Evolutionary conservation across 768 basidiomycete species (phyloP), one percentile per base, ranked within the genome.

Genomic region (Sarcodon sp.): DNA sequence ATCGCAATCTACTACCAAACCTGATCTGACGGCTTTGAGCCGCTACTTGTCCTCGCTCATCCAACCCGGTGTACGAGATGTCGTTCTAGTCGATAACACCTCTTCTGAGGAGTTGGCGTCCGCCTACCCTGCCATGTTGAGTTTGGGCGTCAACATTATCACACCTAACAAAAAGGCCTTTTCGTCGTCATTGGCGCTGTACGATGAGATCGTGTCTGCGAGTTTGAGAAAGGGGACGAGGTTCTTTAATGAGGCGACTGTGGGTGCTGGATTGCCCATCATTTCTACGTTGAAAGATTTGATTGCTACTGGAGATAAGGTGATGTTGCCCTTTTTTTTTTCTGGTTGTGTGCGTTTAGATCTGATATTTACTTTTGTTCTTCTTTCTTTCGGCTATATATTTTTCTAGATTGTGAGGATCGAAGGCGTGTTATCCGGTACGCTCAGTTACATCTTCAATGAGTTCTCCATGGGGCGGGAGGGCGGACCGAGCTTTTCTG

Each of bases 111-210:
- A 69, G 11, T 77, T 98, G 15, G 93, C 94, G 1, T 68, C 69
- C 18, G 57, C 83, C 47, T 99, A 98, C 64, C 90, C 96, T 0
- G 65, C 67, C 35, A 85, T 92, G 67, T 66, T 98, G 39, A 67
- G 69, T 45, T 74, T 75, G 4, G 92, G 93, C 3, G 75, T 98
- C 50, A 76, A 82, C 59, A 79, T 99, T 56, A 79, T 94, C 43
- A 99, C 96, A 1, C 94, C 96, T 12, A 99, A 98, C 73, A 99
- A 99, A 66, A 98, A 97, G 66, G 96, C 87, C 0, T 90, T 83
- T 60, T 93, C 90, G 11, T 83, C 84, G 0, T 69, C 77, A 15
- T 66, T 80, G 31, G 56, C 54, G 15, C 67, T 96, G 35, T 97
- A 85, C 60, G 67, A 83, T 46, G 62, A 66, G 18, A 91, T 98